phyloP scores from a whole-genome alignment of 805 yeast genomes.

The Saccharomycopsis fermentans region DNA sequence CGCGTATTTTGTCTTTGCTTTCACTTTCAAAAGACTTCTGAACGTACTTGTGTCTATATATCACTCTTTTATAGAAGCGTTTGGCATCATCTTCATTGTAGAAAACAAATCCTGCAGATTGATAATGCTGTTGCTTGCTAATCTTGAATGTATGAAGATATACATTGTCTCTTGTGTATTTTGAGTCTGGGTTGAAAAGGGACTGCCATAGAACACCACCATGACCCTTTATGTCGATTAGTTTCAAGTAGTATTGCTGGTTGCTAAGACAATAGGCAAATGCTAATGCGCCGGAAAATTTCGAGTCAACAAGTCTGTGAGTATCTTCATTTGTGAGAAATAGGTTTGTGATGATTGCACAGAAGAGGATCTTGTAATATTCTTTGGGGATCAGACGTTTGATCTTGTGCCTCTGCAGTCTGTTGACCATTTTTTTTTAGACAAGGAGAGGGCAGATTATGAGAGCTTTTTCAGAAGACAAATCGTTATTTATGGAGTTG shows the following conservation, averaged over 20 bases:
- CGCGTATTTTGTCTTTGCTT: neutral
- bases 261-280: neutral
- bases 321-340: slow-evolving; percentile 1
- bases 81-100: slow-evolving; percentile 8
- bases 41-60: neutral
- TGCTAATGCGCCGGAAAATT: neutral
- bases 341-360: neutral
- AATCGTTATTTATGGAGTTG: too few species aligned
- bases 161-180: neutral
- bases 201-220: slow-evolving; percentile 5
- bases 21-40: neutral
- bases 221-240: slow-evolving; percentile 2
- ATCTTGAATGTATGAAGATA: slow-evolving; percentile 3
- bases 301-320: neutral
- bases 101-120: slow-evolving; percentile 2
- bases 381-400: slow-evolving; percentile 3
- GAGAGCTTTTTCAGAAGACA: too few species aligned
- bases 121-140: neutral
- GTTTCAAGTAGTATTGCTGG: neutral
- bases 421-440: neutral
- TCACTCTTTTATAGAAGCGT: slow-evolving; percentile 9
- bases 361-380: neutral
- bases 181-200: neutral
- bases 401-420: slow-evolving; percentile 1
- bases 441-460: too few species aligned